Percentiles rank a stretch among this genome's conserved stretches.
Evolutionary conservation across 192 early-diverging fungal genomes (phyloP).

Genomic region (Fimicolochytrium jonesii): DNA sequence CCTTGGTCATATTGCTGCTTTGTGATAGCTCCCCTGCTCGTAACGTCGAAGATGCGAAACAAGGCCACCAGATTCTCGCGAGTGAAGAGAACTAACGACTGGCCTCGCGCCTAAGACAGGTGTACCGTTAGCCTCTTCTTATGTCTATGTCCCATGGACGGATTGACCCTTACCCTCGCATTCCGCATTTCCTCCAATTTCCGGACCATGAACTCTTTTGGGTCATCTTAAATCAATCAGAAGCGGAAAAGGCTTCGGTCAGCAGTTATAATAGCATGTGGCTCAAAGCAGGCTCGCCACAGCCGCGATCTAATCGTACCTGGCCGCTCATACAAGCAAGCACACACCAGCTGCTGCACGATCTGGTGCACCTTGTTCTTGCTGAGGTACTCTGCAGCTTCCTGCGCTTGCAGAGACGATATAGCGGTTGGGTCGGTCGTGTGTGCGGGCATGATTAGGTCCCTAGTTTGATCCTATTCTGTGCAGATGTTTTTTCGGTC

Average conservation of each 20-base stretch:
- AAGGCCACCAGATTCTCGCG: slow-evolving; percentile 37
- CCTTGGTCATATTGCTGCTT: slow-evolving; percentile 41
- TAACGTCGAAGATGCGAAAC: slow-evolving; percentile 46
- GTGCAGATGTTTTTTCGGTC: no score
- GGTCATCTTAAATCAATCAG: slow-evolving; percentile 36
- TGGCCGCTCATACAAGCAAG: slow-evolving; percentile 32
- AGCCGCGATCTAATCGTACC: no score
- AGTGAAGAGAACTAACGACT: slow-evolving; percentile 38
- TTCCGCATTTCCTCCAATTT: slow-evolving; percentile 42
- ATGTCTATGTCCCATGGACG: slow-evolving; percentile 3
- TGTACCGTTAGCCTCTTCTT: slow-evolving; percentile 2
- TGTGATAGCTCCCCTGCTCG: slow-evolving; percentile 40
- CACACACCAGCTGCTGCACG: slow-evolving; percentile 32
- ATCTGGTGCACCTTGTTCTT: slow-evolving; percentile 37
- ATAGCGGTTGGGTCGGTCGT: no score
- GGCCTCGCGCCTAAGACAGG: slow-evolving; percentile 36
- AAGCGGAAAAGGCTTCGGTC: not conserved
- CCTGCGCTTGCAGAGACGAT: slow-evolving; percentile 20
- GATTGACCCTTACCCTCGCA: slow-evolving; percentile 26
- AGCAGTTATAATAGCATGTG: not conserved
- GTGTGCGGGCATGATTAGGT: no score
- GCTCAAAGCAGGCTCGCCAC: not conserved
- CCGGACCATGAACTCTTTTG: slow-evolving; percentile 38
- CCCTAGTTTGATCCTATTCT: no score
- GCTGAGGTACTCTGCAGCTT: slow-evolving; percentile 32